Conservation (phyloP, 192 early-diverging fungal species). For the Gryganskiella cystojenkinii region DNA sequence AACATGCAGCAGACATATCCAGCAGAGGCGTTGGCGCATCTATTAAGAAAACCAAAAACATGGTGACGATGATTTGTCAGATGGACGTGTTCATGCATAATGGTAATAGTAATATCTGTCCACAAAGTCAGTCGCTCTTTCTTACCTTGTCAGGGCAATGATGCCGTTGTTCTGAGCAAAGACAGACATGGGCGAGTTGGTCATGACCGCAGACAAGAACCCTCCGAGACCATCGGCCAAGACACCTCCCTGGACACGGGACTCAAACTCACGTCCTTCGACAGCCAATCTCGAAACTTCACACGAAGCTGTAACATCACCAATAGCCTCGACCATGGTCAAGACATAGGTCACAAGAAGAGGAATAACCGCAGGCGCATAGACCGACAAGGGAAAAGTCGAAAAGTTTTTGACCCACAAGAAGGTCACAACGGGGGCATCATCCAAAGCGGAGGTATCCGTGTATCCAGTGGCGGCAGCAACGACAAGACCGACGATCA, state of each 20-base stretch:
- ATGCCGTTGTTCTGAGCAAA: constrained; percentile 69
- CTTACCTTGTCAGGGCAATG: constrained; percentile 62
- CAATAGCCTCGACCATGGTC: constrained; percentile 60
- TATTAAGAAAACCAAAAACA: background rate
- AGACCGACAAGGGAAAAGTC: constrained; percentile 65
- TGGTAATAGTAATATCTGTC: background rate
- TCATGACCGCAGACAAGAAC: constrained; percentile 62
- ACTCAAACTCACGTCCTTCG: constrained; percentile 59
- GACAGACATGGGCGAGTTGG: constrained; percentile 62
- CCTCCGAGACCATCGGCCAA: constrained; percentile 64
- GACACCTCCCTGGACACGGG: constrained; percentile 63
- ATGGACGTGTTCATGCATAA: background rate
- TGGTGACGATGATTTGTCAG: background rate
- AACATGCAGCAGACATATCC: constrained; percentile 62
- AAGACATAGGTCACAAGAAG: constrained; percentile 58
- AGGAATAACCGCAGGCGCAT: constrained; percentile 59
- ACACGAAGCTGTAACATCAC: constrained; percentile 65
- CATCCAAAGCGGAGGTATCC: constrained; percentile 43
- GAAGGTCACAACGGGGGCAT: constrained; percentile 61
- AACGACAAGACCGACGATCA: constrained; percentile 60
- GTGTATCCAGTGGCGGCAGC: constrained; percentile 65
- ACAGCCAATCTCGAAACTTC: constrained; percentile 63
- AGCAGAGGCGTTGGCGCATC: constrained; percentile 58
- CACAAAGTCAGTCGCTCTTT: background rate
- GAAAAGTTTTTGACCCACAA: constrained; percentile 61